Evolutionary conservation across 495 filamentous ascomycete genomes (phyloP).

Genomic region (Barbatosphaeria neglecta): DNA sequence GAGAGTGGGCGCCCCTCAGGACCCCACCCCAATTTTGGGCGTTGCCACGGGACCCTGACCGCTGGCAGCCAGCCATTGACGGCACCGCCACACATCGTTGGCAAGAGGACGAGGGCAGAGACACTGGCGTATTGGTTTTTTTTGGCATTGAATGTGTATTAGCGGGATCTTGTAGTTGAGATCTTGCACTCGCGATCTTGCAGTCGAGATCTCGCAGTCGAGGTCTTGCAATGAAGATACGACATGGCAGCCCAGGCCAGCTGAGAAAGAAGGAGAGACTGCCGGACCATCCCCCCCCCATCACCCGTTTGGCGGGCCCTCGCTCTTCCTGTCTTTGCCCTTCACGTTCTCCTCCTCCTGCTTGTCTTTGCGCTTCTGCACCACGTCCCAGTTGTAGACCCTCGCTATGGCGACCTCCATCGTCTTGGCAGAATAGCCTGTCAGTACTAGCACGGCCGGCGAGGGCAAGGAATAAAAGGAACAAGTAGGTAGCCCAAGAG

Average conservation of each 20-base stretch:
- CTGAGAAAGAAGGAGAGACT: too few relatives aligned
- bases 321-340: conserved; percentile 20
- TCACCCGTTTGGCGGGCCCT: conserved; percentile 13
- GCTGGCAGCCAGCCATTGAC: too few relatives aligned
- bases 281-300: neutral
- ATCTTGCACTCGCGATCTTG: too few relatives aligned
- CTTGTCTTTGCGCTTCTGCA: conserved; percentile 85
- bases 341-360: conserved; percentile 43
- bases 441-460: neutral
- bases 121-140: too few relatives aligned
- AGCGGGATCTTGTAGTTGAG: too few relatives aligned
- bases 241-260: too few relatives aligned
- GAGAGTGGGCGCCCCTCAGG: neutral
- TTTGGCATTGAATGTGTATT: too few relatives aligned
- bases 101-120: too few relatives aligned
- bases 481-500: neutral
- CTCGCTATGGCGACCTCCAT: conserved; percentile 91
- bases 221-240: too few relatives aligned
- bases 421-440: conserved; percentile 42
- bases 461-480: neutral
- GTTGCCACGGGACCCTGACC: neutral
- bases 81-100: too few relatives aligned
- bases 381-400: conserved; percentile 99
- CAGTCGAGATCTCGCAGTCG: too few relatives aligned
- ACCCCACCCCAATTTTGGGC: neutral